Conservation (phyloP, 1,284 basidiomycete species). For the Boletus sp. region DNA sequence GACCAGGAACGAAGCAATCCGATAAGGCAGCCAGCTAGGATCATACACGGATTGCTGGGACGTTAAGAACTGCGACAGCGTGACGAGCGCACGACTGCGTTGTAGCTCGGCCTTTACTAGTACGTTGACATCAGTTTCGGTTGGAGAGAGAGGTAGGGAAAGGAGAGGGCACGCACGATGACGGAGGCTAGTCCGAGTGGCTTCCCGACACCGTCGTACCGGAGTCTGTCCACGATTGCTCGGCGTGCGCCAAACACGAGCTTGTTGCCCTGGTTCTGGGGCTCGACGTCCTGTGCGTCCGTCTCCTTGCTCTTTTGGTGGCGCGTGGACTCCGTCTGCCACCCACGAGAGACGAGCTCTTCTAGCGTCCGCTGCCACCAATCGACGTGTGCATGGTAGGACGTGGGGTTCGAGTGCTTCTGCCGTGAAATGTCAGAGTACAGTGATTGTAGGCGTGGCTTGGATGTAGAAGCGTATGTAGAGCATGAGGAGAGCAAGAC, state of each 20-base stretch:
- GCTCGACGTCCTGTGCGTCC: slow-evolving; percentile 4
- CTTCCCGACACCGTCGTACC: slow-evolving; percentile 68
- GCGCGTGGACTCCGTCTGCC: slow-evolving; percentile 39
- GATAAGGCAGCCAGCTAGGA: slow-evolving; percentile 61
- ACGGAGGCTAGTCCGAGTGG: slow-evolving; percentile 80
- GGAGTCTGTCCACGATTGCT: slow-evolving; percentile 55
- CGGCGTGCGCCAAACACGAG: slow-evolving; percentile 66
- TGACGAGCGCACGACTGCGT: slow-evolving; percentile 43
- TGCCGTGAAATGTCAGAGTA: slow-evolving; percentile 87
- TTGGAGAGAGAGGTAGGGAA: not conserved
- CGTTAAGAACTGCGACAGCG: slow-evolving; percentile 55
- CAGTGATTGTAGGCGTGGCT: slow-evolving; percentile 71
- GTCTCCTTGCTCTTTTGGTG: slow-evolving; percentile 25
- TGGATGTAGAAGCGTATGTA: slow-evolving; percentile 50
- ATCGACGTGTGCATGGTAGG: slow-evolving; percentile 75
- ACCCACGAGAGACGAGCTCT: slow-evolving; percentile 55
- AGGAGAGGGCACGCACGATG: slow-evolving; percentile 47
- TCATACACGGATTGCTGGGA: slow-evolving; percentile 64
- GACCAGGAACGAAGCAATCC: slow-evolving; percentile 67
- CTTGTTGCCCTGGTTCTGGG: slow-evolving; percentile 37
- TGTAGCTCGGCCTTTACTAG: slow-evolving; percentile 64
- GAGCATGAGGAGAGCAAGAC: slow-evolving; percentile 36
- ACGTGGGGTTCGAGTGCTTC: slow-evolving; percentile 78
- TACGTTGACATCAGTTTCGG: slow-evolving; percentile 25
- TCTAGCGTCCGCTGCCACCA: slow-evolving; percentile 84